These are phyloP conservation scores for Aschersonia sp. DNA, from an alignment of 2,329 filamentous ascomycete species.

Conservation along the genomic window DNA sequence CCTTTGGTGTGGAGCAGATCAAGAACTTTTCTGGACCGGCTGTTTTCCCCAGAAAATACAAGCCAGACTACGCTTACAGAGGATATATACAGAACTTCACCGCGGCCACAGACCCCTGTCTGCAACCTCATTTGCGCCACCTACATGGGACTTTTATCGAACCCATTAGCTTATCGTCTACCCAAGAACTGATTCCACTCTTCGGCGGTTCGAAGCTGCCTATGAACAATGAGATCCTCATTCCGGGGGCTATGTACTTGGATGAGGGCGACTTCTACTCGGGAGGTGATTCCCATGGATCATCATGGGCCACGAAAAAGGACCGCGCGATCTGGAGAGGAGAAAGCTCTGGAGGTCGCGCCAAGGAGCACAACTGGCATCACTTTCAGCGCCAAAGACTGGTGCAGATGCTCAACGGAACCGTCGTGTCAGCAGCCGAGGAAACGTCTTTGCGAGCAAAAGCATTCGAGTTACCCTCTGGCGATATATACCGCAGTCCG, in stretches of 20 bases:
- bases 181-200: constrained; percentile 40
- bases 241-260: constrained; percentile 52
- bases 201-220: constrained; percentile 49
- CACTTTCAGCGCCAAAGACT: constrained; percentile 60
- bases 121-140: constrained; percentile 35
- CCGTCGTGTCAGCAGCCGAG: constrained; percentile 35
- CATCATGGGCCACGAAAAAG: constrained; percentile 42
- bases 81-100: constrained; percentile 45
- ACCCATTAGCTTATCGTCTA: constrained; percentile 34
- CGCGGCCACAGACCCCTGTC: constrained; percentile 40
- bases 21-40: constrained; percentile 16
- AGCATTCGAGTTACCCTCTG: constrained; percentile 34
- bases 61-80: constrained; percentile 21
- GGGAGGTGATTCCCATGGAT: constrained; percentile 38
- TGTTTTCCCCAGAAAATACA: constrained; percentile 19
- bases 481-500: constrained; percentile 26
- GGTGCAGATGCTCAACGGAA: constrained; percentile 53
- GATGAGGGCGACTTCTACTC: constrained; percentile 42
- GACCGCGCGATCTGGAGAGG: constrained; percentile 48
- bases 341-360: constrained; percentile 44
- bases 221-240: constrained; percentile 49
- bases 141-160: constrained; percentile 44
- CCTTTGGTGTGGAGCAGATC: constrained; percentile 20
- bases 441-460: constrained; percentile 19
- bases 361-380: constrained; percentile 42